These are phyloP conservation scores for Amanita pallidorosea DNA, from an alignment of 768 basidiomycete genomes.

Conservation along the genomic window DNA sequence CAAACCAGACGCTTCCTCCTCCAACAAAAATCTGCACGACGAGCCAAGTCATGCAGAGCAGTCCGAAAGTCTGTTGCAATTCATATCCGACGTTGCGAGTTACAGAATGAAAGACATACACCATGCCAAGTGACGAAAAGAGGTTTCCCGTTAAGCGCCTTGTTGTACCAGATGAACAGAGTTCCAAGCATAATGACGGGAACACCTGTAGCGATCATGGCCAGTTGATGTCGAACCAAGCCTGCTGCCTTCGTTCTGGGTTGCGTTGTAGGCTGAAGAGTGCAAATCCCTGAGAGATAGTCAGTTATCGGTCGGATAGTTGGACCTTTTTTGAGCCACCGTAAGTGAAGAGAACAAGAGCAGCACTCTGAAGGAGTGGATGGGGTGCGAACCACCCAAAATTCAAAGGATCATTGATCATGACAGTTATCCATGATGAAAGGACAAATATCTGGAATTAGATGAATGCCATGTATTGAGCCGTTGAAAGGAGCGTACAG, in stretches of 20 bases:
- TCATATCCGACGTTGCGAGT: not conserved
- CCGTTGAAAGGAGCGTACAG: not conserved
- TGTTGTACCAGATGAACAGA: conserved; percentile 52
- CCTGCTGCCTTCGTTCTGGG: conserved; percentile 58
- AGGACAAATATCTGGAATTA: conserved; percentile 24
- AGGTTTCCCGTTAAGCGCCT: conserved; percentile 31
- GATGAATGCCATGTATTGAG: not conserved
- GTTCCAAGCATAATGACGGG: conserved; percentile 52
- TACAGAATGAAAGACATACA: conserved; percentile 25
- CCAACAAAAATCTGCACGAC: conserved; percentile 51
- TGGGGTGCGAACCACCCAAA: conserved; percentile 60
- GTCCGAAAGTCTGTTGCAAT: conserved; percentile 44
- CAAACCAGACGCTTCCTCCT: conserved; percentile 70
- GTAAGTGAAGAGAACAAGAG: conserved; percentile 45
- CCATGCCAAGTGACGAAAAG: conserved; percentile 76
- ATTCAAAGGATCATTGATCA: conserved; percentile 31
- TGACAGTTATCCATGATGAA: conserved; percentile 33
- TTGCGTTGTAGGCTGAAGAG: conserved; percentile 64
- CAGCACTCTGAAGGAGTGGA: conserved; percentile 50
- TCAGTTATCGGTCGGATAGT: not conserved
- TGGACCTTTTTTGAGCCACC: conserved; percentile 25
- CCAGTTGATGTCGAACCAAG: conserved; percentile 57
- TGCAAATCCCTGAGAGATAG: conserved; percentile 47
- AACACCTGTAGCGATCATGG: conserved; percentile 43
- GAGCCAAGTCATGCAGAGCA: conserved; percentile 54